Evolutionary conservation across 768 basidiomycete genomes (phyloP), one percentile per base, ranked within the genome.

Genomic region (Tricholomella constricta): DNA sequence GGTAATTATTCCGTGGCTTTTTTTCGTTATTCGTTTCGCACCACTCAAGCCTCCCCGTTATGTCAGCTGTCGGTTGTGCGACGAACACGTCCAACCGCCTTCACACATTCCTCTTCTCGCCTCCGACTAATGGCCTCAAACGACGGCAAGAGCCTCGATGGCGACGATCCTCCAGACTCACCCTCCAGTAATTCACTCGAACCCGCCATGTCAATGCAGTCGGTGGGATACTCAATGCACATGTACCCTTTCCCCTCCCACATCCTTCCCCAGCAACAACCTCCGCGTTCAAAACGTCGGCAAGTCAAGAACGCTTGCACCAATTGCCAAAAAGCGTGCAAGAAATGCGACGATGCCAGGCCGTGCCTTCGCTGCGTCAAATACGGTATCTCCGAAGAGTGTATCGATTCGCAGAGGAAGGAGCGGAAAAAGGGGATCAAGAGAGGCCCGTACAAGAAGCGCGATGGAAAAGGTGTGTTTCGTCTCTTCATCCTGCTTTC

Each of bases 241-340:
- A 84, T 88, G 77, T 89, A 86, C 69, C 82, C 85, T 44, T 83
- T 85, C 72, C 73, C 82, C 48, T 73, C 78, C 34, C 76, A 77
- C 56, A 64, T 70, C 51, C 64, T 71, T 41, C 76, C 68, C 63
- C 71, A 62, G 62, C 78, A 79, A 57, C 76, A 79, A 57, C 76
- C 79, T 20, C 75, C 80, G 55, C 85, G 86, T 58, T 77, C 87
- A 34, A 93, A 93, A 71, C 89, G 91, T 59, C 78, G 86, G 48
- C 91, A 93, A 64, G 91, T 93, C 76, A 93, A 92, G 80, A 92
- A 91, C 59, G 91, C 91, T 47, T 93, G 91, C 70, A 92, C 90
- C 27, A 89, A 89, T 59, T 93, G 91, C 65, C 91, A 92, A 70
- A 91, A 90, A 67, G 88, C 91, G 2, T 93, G 89, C 79, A 93